Conservation (phyloP, 176 grass and related monocot genomes). For the Avena sativa region DNA sequence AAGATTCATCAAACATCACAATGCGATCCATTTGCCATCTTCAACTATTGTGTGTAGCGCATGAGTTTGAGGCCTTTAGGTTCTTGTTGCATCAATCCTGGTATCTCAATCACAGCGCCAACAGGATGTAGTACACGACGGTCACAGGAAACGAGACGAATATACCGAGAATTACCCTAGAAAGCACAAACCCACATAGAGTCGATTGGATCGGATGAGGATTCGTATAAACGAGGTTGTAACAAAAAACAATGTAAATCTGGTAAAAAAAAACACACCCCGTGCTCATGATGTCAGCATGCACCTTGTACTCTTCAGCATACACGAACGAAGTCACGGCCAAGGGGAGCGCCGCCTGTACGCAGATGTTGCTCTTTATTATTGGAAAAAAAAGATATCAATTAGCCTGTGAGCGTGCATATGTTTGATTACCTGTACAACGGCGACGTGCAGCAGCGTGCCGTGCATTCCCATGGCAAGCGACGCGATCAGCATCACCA, state of each 20-base stretch:
- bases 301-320: slow-evolving; percentile 76
- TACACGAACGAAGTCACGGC: slow-evolving; percentile 85
- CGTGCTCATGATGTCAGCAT: slow-evolving; percentile 92
- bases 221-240: too few species aligned
- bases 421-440: slow-evolving; percentile 55
- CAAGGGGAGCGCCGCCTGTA: slow-evolving; percentile 58
- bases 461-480: slow-evolving; percentile 56
- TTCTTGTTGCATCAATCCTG: too few species aligned
- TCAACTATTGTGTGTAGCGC: too few species aligned
- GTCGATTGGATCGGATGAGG: background rate
- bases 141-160: slow-evolving; percentile 66
- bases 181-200: background rate
- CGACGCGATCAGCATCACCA: slow-evolving; percentile 56
- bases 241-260: background rate
- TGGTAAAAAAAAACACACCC: slow-evolving; percentile 24
- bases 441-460: slow-evolving; percentile 53
- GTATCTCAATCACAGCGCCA: background rate
- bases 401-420: too few species aligned
- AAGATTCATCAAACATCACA: too few species aligned
- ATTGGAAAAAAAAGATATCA: too few species aligned
- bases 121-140: slow-evolving; percentile 59
- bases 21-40: too few species aligned
- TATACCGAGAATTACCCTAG: slow-evolving; percentile 77
- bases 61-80: too few species aligned
- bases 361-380: too few species aligned